Evolutionary conservation across 148 eudicot genomes (phyloP).

Genomic region (Polygonum aviculare): DNA sequence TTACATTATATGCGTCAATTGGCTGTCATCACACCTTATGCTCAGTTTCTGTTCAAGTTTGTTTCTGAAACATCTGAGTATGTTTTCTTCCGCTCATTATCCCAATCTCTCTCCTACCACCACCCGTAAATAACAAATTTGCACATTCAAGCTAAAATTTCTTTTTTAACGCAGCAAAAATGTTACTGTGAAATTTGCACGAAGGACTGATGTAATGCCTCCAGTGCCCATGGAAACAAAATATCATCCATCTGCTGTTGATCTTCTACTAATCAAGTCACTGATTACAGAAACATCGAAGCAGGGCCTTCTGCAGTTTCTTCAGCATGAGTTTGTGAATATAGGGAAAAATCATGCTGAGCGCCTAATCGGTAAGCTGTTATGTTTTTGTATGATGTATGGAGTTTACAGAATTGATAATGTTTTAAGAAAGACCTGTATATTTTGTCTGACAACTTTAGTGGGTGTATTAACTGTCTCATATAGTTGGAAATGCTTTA

Average conservation of each 20-base stretch:
- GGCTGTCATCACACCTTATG: conserved; percentile 99
- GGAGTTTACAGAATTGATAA: not conserved
- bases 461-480: not conserved
- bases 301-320: conserved; percentile 75
- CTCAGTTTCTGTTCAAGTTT: conserved; percentile 83
- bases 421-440: not conserved
- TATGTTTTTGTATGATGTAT: not conserved
- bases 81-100: conserved; percentile 19
- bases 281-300: conserved; percentile 88
- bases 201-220: conserved; percentile 98
- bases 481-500: not conserved
- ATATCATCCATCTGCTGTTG: conserved; percentile 98
- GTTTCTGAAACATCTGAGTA: conserved; percentile 92
- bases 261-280: conserved; percentile 90
- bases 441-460: not conserved
- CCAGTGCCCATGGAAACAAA: conserved; percentile 88
- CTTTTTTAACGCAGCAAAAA: conserved; percentile 55
- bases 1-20: conserved; percentile 99
- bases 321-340: conserved; percentile 96
- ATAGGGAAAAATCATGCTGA: conserved; percentile 83
- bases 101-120: conserved; percentile 17
- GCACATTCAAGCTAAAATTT: conserved; percentile 10
- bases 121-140: not conserved
- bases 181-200: conserved; percentile 72
- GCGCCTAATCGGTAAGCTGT: conserved; percentile 74